Evolutionary conservation across 257 asterid species (phyloP), one percentile per base, ranked within the genome.

Genomic region (Cruciata laevipes): DNA sequence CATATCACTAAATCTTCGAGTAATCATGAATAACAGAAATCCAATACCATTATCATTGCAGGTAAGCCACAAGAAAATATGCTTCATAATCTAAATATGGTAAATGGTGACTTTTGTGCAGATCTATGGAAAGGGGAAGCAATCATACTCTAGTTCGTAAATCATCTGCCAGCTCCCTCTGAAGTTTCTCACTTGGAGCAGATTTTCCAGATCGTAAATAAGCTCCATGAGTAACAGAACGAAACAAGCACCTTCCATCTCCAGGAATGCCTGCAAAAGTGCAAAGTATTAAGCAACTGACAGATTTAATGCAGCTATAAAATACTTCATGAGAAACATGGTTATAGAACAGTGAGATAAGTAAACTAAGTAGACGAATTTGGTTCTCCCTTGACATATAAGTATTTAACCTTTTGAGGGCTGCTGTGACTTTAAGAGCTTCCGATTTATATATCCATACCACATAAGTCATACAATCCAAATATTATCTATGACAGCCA

Each of bases 231-330:
- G 88, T 89, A 74, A 93, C 85, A 7, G 99, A 90, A 30, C 99
- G 97, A 75, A 93, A 93, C 86, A 93, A 81, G 81, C 99, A 93
- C 83, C 97, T 90, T 62, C 99, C 99, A 32, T 93, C 99, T 74
- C 99, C 99, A 68, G 99, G 99, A 78, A 93, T 86, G 70, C 98
- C 98, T 89, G 76, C 55, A 76, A 27, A 27, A 27, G 30, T 27
- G 30, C 30, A 65, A 59, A 72, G 20, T 38, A 57, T 76, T 73
- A 44, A 79, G 67, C 69, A 69, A 64, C n/a, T 47, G 67, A 61
- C 52, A 63, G 56, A 63, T 67, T 17, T 21, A 20, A 56, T 57
- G 57, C 42, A 42, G 65, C 24, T 47, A 33, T 60, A 21, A 38
- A 49, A 25, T 11, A 4, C 33, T 47, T 63, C 12, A 49, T 17